These are phyloP conservation scores for Thelephora terrestris DNA, from an alignment of 1,284 basidiomycete genomes.

Conservation along the genomic window DNA sequence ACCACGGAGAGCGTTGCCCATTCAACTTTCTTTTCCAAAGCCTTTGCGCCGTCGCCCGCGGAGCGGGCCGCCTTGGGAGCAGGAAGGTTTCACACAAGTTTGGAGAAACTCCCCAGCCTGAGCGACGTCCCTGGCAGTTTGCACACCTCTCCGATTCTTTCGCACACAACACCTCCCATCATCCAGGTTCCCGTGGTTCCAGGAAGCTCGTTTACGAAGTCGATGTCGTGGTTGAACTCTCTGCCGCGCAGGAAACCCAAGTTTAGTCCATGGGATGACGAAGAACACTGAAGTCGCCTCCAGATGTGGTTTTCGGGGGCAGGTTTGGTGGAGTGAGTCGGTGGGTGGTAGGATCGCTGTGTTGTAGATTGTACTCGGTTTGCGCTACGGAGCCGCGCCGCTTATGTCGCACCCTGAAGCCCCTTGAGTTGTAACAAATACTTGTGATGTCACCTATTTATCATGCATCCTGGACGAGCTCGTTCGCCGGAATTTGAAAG, in stretches of 20 bases:
- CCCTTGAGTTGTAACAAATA: too few relatives aligned
- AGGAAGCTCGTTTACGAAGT: slow-evolving; percentile 14
- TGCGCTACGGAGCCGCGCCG: too few relatives aligned
- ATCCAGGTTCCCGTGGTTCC: slow-evolving; percentile 1
- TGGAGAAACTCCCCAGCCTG: slow-evolving; percentile 64
- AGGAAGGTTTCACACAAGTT: slow-evolving; percentile 59
- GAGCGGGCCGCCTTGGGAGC: slow-evolving; percentile 66
- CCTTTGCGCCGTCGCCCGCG: slow-evolving; percentile 73
- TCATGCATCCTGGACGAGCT: too few relatives aligned
- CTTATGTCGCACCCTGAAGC: too few relatives aligned
- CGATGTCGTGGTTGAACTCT: slow-evolving; percentile 23
- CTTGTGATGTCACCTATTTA: too few relatives aligned
- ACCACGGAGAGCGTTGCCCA: background rate
- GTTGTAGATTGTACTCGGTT: too few relatives aligned
- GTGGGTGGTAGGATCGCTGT: too few relatives aligned
- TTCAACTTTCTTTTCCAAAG: slow-evolving; percentile 17
- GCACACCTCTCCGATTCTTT: slow-evolving; percentile 46
- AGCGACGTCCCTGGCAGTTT: slow-evolving; percentile 55
- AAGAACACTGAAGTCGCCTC: slow-evolving; percentile 5
- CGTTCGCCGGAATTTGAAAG: too few relatives aligned
- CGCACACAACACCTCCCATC: slow-evolving; percentile 25
- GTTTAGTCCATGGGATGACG: slow-evolving; percentile 30
- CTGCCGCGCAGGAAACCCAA: slow-evolving; percentile 23
- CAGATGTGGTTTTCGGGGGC: too few relatives aligned
- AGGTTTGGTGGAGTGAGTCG: too few relatives aligned